Base-by-base conservation (phyloP, 257 asterid species). In the Fraxinus pennsylvanica region DNA sequence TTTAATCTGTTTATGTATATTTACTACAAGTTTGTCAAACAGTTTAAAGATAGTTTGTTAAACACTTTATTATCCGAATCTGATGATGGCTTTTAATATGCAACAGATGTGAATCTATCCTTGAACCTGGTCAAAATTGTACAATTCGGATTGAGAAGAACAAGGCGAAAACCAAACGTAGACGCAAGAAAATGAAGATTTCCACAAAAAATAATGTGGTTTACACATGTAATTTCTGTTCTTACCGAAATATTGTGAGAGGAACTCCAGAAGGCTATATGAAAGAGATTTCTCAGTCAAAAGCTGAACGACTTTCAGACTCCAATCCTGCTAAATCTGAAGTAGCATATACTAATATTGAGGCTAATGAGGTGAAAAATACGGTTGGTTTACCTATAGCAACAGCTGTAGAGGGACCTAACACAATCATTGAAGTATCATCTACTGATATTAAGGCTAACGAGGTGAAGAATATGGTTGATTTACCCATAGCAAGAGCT, bases 121-220 rank as follows among this genome's bases (percentile, higher is more conserved):
- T 94, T 76, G 87, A 89, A 81, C 90, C 95, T 9, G 96, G 97
- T 71, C 71, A 78, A 45, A 94, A 91, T 10, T 90, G 93, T 77
- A 85, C 90, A 0, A 78, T 89, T 50, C 86, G 96, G n/a, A 85
- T 92, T 22, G 90, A 85, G 84, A 91, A 82, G 80, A 85, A 82
- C 78, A 83, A 76, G 81, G 27, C 87, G 25, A 88, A 85, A 78
- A 43, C 5, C 29, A 78, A 65, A 9, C 82, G 57, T 19, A 84
- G 79, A 36, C 68, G 71, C 79, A 91, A 87, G 82, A 89, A 82
- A 72, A 63, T 82, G 0, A 84, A 73, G 47, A 52, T 38, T 14
- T 30, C 74, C 68, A 67, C 80, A 0, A 86, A 92, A 79, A 95
- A 92, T 61, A 81, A 59, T 22, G 89, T 88, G 78, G 88, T 91